Percentiles rank a stretch among this genome's conserved stretches.
Conservation (phyloP, 768 basidiomycete species). For the Lyophyllum shimeji region DNA sequence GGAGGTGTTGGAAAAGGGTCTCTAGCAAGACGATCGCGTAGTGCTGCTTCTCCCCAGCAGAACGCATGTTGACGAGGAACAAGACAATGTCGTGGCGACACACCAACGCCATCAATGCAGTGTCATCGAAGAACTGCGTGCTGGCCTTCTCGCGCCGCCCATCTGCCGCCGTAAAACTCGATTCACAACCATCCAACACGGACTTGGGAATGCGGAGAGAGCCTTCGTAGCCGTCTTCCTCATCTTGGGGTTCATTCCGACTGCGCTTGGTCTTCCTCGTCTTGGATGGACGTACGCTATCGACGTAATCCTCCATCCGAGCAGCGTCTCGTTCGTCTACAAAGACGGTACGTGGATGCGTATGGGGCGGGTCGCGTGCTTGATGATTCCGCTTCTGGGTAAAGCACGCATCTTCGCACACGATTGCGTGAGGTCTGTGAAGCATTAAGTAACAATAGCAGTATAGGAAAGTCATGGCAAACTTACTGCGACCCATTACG, state of each 20-base stretch:
- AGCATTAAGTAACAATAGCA: background rate
- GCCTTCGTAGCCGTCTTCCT: background rate
- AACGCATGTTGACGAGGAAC: background rate
- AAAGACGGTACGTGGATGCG: background rate
- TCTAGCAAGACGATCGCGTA: background rate
- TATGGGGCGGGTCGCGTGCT: background rate
- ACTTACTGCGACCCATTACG: background rate
- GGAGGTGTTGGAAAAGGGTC: background rate
- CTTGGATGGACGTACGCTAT: background rate
- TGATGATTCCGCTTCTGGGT: background rate
- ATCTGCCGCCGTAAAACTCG: background rate
- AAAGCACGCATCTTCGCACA: conserved; percentile 18
- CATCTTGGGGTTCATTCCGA: background rate
- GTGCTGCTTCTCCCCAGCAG: background rate
- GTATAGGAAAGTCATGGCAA: background rate
- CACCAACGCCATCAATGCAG: background rate
- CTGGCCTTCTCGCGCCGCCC: background rate
- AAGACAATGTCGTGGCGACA: background rate
- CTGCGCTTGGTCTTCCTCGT: background rate
- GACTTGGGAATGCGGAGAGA: background rate
- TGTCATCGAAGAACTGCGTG: background rate
- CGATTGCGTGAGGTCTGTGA: conserved; percentile 5
- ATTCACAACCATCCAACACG: background rate
- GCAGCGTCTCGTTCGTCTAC: background rate
- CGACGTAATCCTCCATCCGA: background rate